Conservation (phyloP, 805 yeast genomes). For the Yarrowia keelungensis region DNA sequence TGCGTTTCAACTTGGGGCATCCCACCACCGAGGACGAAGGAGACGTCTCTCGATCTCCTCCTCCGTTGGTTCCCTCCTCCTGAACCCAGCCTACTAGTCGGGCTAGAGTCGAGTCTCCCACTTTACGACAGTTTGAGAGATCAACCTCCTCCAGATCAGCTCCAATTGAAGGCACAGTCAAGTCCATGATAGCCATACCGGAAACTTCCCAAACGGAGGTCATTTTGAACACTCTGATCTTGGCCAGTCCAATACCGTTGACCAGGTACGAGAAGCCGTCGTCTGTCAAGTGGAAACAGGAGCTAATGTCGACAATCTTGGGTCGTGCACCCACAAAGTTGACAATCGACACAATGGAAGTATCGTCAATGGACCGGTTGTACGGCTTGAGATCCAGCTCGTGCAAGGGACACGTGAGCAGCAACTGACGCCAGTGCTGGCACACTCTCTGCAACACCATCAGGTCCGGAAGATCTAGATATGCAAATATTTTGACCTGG, state of each 20-base stretch:
- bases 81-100: conserved; percentile 66
- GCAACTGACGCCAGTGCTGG: conserved; percentile 70
- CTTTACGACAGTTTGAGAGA: conserved; percentile 74
- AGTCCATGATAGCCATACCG: conserved; percentile 83
- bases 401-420: conserved; percentile 63
- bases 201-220: conserved; percentile 77
- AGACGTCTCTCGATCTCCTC: conserved; percentile 8
- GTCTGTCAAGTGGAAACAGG: conserved; percentile 79
- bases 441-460: conserved; percentile 67
- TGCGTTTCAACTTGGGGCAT: conserved; percentile 61
- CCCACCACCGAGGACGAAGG: conserved; percentile 54
- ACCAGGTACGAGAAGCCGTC: conserved; percentile 75
- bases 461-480: conserved; percentile 62
- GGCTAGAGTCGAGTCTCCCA: conserved; percentile 72
- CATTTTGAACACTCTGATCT: conserved; percentile 63
- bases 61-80: conserved; percentile 1
- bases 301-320: conserved; percentile 63
- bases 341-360: conserved; percentile 62
- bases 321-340: conserved; percentile 78
- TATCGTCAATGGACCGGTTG: conserved; percentile 67
- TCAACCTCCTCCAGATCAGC: conserved; percentile 64
- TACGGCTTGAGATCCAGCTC: conserved; percentile 68
- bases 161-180: conserved; percentile 71
- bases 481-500: conserved; percentile 60
- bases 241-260: conserved; percentile 74